Percentiles rank a stretch among this genome's conserved stretches.
Evolutionary conservation across 1,284 basidiomycete genomes (phyloP).

Genomic region (Earliella scabrosa): DNA sequence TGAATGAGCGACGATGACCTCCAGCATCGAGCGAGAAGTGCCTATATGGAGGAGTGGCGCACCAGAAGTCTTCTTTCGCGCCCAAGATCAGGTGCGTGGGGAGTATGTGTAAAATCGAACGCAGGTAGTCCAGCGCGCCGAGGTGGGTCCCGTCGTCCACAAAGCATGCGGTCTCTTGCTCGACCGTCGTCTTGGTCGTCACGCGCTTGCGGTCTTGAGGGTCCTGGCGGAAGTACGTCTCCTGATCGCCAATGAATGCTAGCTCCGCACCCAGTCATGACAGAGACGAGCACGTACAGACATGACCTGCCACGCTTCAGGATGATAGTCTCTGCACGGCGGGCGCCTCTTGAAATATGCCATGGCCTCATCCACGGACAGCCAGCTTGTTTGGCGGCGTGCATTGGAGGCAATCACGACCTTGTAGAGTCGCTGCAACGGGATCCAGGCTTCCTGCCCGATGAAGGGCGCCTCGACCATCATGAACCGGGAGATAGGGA

Average conservation of each 20-base stretch:
- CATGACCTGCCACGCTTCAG: conserved; percentile 4
- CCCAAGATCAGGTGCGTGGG: background rate
- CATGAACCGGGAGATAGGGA: background rate
- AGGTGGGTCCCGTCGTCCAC: conserved; percentile 3
- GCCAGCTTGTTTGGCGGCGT: background rate
- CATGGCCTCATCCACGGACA: background rate
- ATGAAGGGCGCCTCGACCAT: background rate
- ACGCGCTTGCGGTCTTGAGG: background rate
- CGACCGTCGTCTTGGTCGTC: conserved; percentile 2
- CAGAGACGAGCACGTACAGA: background rate
- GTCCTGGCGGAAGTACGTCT: conserved; percentile 1
- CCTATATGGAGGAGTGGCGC: background rate
- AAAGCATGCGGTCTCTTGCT: conserved; percentile 5
- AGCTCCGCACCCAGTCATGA: background rate
- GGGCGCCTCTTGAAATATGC: background rate
- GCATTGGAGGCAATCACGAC: background rate
- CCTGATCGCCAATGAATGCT: background rate
- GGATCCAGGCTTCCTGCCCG: background rate
- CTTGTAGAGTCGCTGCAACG: background rate
- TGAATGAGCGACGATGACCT: background rate
- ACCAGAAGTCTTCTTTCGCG: background rate
- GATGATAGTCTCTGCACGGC: conserved; percentile 1
- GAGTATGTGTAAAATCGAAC: background rate
- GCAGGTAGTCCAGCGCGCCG: background rate
- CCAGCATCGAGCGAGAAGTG: background rate